Evolutionary conservation across 257 asterid species (phyloP).

Genomic region (Parsonsia alboflavescens): DNA sequence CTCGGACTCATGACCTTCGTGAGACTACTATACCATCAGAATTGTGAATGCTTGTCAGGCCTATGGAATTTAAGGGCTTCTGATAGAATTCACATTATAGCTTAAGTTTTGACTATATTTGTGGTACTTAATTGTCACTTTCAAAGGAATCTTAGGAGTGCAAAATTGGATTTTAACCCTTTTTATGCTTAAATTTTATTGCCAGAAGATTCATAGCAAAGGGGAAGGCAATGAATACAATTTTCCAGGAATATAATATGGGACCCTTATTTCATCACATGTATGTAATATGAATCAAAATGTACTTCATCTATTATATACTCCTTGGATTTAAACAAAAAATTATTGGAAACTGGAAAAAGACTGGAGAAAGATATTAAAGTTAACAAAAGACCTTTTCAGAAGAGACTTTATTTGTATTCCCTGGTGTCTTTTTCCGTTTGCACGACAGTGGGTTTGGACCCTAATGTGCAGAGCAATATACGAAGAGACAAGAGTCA

Average conservation of each 20-base stretch:
- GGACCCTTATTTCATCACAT: neutral
- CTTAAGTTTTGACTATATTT: too few relatives aligned
- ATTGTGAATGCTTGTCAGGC: too few relatives aligned
- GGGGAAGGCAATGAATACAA: neutral
- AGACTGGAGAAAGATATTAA: neutral
- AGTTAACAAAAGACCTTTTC: conserved; percentile 46
- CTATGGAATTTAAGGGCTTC: neutral
- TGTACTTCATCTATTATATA: neutral
- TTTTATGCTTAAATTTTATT: too few relatives aligned
- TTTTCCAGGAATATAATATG: neutral
- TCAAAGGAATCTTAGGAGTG: too few relatives aligned
- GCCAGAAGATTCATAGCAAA: neutral
- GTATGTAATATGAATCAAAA: neutral
- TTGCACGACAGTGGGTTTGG: conserved; percentile 90
- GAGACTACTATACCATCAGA: too few relatives aligned
- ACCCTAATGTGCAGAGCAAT: conserved; percentile 45
- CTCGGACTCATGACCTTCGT: too few relatives aligned
- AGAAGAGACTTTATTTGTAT: conserved; percentile 27
- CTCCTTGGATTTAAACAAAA: neutral
- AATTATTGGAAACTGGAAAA: neutral
- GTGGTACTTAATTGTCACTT: too few relatives aligned
- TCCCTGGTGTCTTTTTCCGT: conserved; percentile 46
- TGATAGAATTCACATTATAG: too few relatives aligned
- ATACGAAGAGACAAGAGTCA: conserved; percentile 5
- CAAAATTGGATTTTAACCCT: too few relatives aligned